phyloP scores from a whole-genome alignment of 139 green algal genomes.

The Chlamydomonas eustigma region DNA sequence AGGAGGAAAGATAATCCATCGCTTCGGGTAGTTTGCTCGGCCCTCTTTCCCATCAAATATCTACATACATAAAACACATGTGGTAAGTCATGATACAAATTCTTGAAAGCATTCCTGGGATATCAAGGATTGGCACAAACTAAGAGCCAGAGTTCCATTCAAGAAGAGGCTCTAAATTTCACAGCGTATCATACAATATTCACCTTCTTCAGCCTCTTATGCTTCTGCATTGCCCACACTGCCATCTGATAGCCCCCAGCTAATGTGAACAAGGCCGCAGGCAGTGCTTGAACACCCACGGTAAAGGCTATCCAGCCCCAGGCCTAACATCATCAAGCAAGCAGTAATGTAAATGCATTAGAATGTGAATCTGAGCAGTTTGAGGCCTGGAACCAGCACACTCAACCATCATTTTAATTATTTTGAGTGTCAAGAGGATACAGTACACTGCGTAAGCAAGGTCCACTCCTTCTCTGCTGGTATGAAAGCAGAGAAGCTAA shows the following conservation, averaged over 20 bases:
- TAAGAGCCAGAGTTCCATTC: neutral
- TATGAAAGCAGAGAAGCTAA: slow-evolving; percentile 27
- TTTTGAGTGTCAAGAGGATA: no score
- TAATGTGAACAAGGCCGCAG: slow-evolving; percentile 77
- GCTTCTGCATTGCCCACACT: slow-evolving; percentile 89
- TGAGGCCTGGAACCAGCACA: no score
- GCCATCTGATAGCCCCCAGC: slow-evolving; percentile 80
- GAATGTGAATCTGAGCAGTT: no score
- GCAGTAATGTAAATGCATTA: no score
- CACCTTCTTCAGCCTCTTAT: slow-evolving; percentile 83
- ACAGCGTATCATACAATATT: neutral
- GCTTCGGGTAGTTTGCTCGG: slow-evolving; percentile 77
- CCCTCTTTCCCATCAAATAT: slow-evolving; percentile 93
- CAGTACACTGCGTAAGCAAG: no score
- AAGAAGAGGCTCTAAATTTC: neutral
- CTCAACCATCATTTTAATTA: no score
- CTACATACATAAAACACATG: slow-evolving; percentile 32
- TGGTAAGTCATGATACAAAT: neutral
- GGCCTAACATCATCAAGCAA: slow-evolving; percentile 46
- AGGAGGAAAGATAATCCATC: slow-evolving; percentile 91
- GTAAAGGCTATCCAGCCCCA: slow-evolving; percentile 88
- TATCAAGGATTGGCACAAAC: neutral
- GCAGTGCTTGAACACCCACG: slow-evolving; percentile 69
- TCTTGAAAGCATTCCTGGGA: neutral
- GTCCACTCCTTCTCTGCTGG: no score